phyloP scores from a whole-genome alignment of 2,329 filamentous ascomycete genomes.

The Scedosporium boydii region DNA sequence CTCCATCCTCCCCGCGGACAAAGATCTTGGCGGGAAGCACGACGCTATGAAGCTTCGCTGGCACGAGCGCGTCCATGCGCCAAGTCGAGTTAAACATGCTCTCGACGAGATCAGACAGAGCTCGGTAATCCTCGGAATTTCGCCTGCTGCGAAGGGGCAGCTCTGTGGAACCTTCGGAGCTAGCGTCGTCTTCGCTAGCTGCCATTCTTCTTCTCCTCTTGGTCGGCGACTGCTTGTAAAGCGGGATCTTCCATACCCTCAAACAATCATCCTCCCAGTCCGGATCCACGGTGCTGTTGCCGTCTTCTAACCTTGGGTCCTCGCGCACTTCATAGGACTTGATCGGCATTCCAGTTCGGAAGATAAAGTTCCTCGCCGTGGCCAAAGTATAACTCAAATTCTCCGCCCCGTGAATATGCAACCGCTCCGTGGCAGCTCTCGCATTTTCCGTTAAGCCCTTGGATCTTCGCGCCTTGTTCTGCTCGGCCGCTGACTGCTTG shows the following conservation, averaged over 20 bases:
- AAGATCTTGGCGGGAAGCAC: constrained; percentile 62
- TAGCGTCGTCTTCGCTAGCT: constrained; percentile 6
- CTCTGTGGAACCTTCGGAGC: neutral
- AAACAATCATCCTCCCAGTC: constrained; percentile 70
- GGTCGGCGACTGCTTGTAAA: constrained; percentile 26
- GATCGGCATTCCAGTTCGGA: constrained; percentile 74
- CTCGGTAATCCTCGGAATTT: constrained; percentile 10
- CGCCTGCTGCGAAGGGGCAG: constrained; percentile 6
- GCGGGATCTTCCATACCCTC: constrained; percentile 73
- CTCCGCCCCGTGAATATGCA: constrained; percentile 68
- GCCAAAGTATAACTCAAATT: constrained; percentile 76
- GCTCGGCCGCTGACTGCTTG: constrained; percentile 26
- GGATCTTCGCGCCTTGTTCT: constrained; percentile 30
- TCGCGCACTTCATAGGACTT: constrained; percentile 55
- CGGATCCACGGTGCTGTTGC: constrained; percentile 32
- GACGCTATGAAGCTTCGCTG: constrained; percentile 57
- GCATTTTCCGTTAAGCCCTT: constrained; percentile 24
- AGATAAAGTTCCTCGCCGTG: constrained; percentile 76
- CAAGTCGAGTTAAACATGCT: constrained; percentile 35
- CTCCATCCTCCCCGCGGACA: constrained; percentile 52
- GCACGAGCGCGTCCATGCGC: constrained; percentile 59
- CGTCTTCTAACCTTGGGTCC: constrained; percentile 24
- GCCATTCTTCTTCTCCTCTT: constrained; percentile 9
- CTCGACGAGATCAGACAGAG: constrained; percentile 15
- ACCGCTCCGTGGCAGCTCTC: constrained; percentile 17